A percentile compares a stretch with the other conserved stretches of the same genome.
Conservation (phyloP, 352 stramenopile species). For the Phytopythium ostracodes region DNA sequence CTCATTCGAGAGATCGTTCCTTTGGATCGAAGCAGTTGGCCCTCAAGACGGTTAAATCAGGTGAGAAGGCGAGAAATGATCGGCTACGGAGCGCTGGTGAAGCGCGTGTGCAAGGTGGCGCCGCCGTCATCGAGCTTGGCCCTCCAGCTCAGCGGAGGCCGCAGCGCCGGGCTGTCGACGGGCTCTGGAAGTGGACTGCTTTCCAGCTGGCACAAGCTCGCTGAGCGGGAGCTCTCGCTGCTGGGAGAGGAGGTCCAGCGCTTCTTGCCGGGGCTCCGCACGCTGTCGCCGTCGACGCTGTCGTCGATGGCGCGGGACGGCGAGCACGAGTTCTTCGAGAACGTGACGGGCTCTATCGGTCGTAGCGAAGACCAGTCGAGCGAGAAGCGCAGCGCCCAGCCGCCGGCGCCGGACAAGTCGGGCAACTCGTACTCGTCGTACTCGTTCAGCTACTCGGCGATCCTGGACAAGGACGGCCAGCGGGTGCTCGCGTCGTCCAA, state of each 20-base stretch:
- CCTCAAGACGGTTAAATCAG: no score
- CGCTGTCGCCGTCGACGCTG: not conserved
- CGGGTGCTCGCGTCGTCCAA: conserved; percentile 28
- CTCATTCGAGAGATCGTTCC: no score
- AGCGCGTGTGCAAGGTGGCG: not conserved
- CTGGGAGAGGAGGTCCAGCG: not conserved
- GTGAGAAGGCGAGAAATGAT: not conserved
- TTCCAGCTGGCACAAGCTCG: not conserved
- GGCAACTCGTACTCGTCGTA: conserved; percentile 41
- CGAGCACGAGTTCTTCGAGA: conserved; percentile 4
- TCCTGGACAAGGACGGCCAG: conserved; percentile 58
- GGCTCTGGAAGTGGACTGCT: not conserved
- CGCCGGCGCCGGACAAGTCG: conserved; percentile 1
- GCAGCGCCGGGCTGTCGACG: not conserved
- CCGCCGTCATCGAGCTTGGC: not conserved
- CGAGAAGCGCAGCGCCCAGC: not conserved
- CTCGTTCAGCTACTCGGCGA: conserved; percentile 57
- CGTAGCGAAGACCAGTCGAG: not conserved
- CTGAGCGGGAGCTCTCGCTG: conserved; percentile 2
- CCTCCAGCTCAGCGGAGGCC: not conserved
- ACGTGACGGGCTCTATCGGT: not conserved
- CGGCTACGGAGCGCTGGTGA: not conserved
- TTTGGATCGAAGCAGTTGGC: no score
- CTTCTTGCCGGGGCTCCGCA: not conserved
- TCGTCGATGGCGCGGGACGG: conserved; percentile 4